A percentile compares a stretch with the other conserved stretches of the same genome.
phyloP scores from a whole-genome alignment of 495 filamentous ascomycete species.

The Talaromyces wortmannii region DNA sequence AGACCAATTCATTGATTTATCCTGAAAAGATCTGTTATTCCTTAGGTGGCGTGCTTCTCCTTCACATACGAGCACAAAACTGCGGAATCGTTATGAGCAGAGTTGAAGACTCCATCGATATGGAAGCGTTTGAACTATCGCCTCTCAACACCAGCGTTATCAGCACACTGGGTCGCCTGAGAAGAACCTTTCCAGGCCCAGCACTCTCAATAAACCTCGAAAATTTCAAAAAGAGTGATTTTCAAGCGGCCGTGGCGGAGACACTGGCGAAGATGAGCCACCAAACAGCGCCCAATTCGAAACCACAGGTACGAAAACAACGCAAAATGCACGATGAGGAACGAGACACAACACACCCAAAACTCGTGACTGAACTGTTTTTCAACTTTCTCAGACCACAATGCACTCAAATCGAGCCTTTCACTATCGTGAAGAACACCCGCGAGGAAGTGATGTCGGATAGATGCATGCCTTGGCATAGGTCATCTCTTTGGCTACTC shows the following conservation, averaged over 20 bases:
- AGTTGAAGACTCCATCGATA: slow-evolving; percentile 15
- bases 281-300: slow-evolving; percentile 24
- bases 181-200: slow-evolving; percentile 48
- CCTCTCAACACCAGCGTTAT: slow-evolving; percentile 25
- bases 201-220: slow-evolving; percentile 25
- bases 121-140: slow-evolving; percentile 54
- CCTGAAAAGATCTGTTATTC: no score
- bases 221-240: slow-evolving; percentile 20
- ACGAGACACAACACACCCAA: slow-evolving; percentile 47
- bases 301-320: slow-evolving; percentile 34
- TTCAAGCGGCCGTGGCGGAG: slow-evolving; percentile 30
- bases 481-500: slow-evolving; percentile 55
- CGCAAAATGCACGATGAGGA: slow-evolving; percentile 28
- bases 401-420: slow-evolving; percentile 18
- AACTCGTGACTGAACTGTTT: slow-evolving; percentile 50
- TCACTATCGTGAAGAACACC: slow-evolving; percentile 46
- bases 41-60: slow-evolving; percentile 19
- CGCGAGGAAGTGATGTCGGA: slow-evolving; percentile 54
- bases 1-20: neutral
- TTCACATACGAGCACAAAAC: slow-evolving; percentile 54
- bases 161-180: slow-evolving; percentile 38
- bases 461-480: slow-evolving; percentile 40
- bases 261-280: slow-evolving; percentile 37
- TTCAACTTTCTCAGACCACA: slow-evolving; percentile 35
- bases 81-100: slow-evolving; percentile 45